Percentiles rank a stretch among this genome's conserved stretches.
These are phyloP conservation scores for Excoecaria cochinchinensis DNA, from an alignment of 345 rosid species.

Conservation along the genomic window DNA sequence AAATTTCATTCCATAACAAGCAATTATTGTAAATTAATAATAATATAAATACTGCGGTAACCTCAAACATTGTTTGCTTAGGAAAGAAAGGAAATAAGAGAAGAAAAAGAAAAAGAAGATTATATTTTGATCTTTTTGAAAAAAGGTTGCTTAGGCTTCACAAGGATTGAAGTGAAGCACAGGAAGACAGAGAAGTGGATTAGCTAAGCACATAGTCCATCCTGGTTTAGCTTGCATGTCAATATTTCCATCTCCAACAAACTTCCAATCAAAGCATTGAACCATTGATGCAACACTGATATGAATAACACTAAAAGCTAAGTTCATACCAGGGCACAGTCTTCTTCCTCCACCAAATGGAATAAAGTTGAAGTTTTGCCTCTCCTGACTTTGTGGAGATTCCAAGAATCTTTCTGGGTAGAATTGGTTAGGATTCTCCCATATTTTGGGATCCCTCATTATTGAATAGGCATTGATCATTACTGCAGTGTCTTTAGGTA, in stretches of 20 bases:
- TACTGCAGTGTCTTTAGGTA: not conserved
- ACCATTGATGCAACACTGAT: not conserved
- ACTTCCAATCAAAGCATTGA: constrained; percentile 15
- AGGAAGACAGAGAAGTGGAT: constrained; percentile 33
- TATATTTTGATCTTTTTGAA: too few relatives aligned
- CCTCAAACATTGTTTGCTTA: too few relatives aligned
- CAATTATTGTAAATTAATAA: too few relatives aligned
- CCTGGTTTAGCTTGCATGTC: constrained; percentile 33
- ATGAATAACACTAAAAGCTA: constrained; percentile 2
- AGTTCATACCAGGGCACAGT: constrained; percentile 6
- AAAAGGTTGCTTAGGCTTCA: not conserved
- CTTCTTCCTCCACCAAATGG: constrained; percentile 17
- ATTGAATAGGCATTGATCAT: constrained; percentile 11
- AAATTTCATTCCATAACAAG: too few relatives aligned
- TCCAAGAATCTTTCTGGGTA: constrained; percentile 14
- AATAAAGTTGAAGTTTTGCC: not conserved
- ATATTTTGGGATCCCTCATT: constrained; percentile 14
- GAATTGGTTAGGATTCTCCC: not conserved
- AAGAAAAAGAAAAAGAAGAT: too few relatives aligned
- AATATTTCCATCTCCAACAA: constrained; percentile 7
- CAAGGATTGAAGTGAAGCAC: constrained; percentile 31
- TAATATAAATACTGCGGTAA: too few relatives aligned
- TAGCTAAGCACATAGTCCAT: constrained; percentile 31
- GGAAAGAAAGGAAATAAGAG: too few relatives aligned
- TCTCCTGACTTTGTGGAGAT: not conserved